Conservation (phyloP, 1,284 basidiomycete species). For the Leccinum fallax region DNA sequence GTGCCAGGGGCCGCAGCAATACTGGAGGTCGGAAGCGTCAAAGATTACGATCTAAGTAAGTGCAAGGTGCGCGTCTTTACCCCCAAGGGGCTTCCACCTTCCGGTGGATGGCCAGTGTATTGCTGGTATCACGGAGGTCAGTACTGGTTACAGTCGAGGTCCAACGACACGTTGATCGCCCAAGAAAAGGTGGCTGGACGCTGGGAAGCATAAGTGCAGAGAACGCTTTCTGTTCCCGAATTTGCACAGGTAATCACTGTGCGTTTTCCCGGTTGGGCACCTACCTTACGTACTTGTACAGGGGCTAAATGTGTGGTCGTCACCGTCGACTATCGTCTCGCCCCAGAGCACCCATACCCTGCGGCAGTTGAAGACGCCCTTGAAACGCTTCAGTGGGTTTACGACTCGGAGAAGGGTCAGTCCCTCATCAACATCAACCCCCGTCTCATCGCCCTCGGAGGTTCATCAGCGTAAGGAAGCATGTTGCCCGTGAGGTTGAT, state of each 20-base stretch:
- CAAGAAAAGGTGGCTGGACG: constrained; percentile 48
- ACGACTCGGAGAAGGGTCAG: constrained; percentile 36
- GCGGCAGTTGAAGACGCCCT: constrained; percentile 60
- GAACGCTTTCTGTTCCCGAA: constrained; percentile 36
- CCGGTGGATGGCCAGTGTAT: constrained; percentile 50
- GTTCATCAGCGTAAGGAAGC: constrained; percentile 49
- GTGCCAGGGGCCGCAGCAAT: constrained; percentile 47
- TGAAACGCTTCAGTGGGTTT: constrained; percentile 54
- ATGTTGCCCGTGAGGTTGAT: neutral
- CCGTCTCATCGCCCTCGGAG: constrained; percentile 51
- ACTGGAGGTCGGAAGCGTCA: constrained; percentile 43
- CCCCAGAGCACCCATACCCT: constrained; percentile 60
- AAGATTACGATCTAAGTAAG: constrained; percentile 42
- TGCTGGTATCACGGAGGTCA: constrained; percentile 52
- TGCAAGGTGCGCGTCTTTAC: constrained; percentile 47
- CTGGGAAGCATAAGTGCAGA: constrained; percentile 45
- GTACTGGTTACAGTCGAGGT: neutral
- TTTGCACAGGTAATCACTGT: constrained; percentile 28
- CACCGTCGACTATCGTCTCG: constrained; percentile 60
- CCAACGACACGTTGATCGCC: neutral
- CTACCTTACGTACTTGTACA: constrained; percentile 8
- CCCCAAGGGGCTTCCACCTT: constrained; percentile 41
- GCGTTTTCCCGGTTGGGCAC: neutral
- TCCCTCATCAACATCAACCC: constrained; percentile 43
- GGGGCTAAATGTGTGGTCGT: constrained; percentile 47